Conservation (phyloP, 1,139 yeast genomes). For the Suhomyces coccinellae region DNA sequence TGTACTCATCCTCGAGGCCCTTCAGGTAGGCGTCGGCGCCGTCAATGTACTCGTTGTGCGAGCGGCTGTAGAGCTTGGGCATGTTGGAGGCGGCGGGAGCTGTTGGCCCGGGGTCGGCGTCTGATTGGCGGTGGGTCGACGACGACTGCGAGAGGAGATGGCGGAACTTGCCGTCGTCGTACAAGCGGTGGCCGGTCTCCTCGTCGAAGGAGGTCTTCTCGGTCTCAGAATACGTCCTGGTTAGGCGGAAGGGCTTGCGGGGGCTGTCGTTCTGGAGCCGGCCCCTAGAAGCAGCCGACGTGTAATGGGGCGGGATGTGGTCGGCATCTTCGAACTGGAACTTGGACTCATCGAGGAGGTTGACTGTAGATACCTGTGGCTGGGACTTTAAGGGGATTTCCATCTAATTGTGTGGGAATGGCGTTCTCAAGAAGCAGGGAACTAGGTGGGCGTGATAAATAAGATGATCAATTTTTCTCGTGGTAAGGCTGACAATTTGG, state of each 20-base stretch:
- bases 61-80: conserved; percentile 31
- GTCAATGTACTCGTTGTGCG: conserved; percentile 29
- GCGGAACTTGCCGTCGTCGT: conserved; percentile 50
- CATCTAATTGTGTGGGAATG: conserved; percentile 23
- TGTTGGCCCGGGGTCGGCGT: no score
- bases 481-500: conserved; percentile 5
- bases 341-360: conserved; percentile 31
- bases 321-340: conserved; percentile 15
- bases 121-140: not conserved
- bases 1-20: conserved; percentile 73
- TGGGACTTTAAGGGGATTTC: conserved; percentile 47
- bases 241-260: conserved; percentile 20
- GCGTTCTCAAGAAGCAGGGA: not conserved
- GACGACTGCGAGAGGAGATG: conserved; percentile 23
- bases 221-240: conserved; percentile 56
- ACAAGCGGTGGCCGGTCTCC: conserved; percentile 51
- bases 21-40: conserved; percentile 15
- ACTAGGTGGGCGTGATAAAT: not conserved
- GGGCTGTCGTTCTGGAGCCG: not conserved
- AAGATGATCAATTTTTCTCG: conserved; percentile 9
- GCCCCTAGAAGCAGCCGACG: no score
- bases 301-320: not conserved
- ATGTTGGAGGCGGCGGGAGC: conserved; percentile 4
- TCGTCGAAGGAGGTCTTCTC: conserved; percentile 55
- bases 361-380: conserved; percentile 44